Percentiles rank a stretch among this genome's conserved stretches.
Evolutionary conservation across 2,329 filamentous ascomycete species (phyloP).

Genomic region (Neonectria sp.): DNA sequence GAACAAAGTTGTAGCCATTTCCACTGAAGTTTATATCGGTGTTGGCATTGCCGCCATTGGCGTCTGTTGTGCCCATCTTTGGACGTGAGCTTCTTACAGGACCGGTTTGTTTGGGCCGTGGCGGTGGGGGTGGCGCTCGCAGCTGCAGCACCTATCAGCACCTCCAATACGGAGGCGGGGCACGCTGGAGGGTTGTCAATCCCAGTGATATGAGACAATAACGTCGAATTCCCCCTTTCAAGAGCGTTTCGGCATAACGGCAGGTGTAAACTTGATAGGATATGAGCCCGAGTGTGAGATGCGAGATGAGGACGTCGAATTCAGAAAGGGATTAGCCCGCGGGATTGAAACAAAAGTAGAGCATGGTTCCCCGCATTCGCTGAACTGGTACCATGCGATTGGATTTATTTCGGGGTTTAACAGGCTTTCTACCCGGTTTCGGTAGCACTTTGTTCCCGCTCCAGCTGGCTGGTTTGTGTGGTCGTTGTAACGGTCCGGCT

Average conservation of each 20-base stretch:
- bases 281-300: neutral
- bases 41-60: conserved; percentile 16
- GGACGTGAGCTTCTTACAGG: neutral
- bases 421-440: neutral
- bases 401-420: neutral
- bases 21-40: neutral
- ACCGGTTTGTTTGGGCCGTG: neutral
- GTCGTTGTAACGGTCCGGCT: neutral
- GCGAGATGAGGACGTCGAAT: neutral
- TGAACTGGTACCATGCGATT: neutral
- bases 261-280: neutral
- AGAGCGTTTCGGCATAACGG: neutral
- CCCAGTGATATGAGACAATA: neutral
- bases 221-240: neutral
- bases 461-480: neutral
- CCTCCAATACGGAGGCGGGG: neutral
- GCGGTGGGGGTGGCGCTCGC: neutral
- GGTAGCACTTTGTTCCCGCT: conserved; percentile 6
- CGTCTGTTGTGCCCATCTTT: neutral
- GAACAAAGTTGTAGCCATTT: conserved; percentile 25
- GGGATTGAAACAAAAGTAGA: neutral
- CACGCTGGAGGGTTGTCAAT: neutral
- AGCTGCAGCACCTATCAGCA: neutral
- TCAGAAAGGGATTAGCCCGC: neutral
- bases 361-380: conserved; percentile 12